Evolutionary conservation across 768 basidiomycete species (phyloP), one percentile per base, ranked within the genome.

Genomic region (Lactifluus echinatus): DNA sequence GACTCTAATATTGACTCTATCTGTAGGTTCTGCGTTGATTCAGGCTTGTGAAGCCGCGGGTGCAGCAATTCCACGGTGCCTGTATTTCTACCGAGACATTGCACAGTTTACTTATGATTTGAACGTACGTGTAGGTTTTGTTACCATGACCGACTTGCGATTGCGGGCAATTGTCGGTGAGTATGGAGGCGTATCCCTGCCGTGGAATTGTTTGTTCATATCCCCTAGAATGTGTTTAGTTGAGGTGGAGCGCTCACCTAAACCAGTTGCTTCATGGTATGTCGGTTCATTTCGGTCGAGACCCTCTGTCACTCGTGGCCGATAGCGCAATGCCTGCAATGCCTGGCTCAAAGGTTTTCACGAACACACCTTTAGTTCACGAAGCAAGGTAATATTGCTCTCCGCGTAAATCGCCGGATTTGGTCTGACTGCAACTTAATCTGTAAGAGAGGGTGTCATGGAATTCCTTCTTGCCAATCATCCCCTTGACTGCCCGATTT

Each of bases 401-500:
- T 15, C 36, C 28, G 40, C 19, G 23, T 40, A 1, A 12, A 50
- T 37, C 19, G 60, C 45, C 61, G 67, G 14, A 67, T 47, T 15
- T 36, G 43, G 17, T 52, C 55, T 66, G 34, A 65, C 14, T 23
- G 0, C 1, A 21, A 15, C 34, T 21, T 31, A 65, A 89, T 33
- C 23, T 4, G 0, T 19, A 37, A 59, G 93, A 21, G 93, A 96
- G 72, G 96, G 96, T 50, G 95, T 98, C 58, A 98, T 99, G 96
- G 96, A 98, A 68, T 96, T 98, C 73, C 79, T 98, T 37, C 83
- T 98, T 59, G 83, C 95, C 57, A 98, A 99, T 72, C 96, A 99
- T 67, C 96, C 96, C 2, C 79, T 99, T 55, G 96, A 99, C 70
- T 99, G 96, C 72, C 96, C 96, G 21, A 89, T 98, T 62, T 99